These are phyloP conservation scores for Aspergillus luchuensis DNA, from an alignment of 2,329 filamentous ascomycete species.

Conservation along the genomic window DNA sequence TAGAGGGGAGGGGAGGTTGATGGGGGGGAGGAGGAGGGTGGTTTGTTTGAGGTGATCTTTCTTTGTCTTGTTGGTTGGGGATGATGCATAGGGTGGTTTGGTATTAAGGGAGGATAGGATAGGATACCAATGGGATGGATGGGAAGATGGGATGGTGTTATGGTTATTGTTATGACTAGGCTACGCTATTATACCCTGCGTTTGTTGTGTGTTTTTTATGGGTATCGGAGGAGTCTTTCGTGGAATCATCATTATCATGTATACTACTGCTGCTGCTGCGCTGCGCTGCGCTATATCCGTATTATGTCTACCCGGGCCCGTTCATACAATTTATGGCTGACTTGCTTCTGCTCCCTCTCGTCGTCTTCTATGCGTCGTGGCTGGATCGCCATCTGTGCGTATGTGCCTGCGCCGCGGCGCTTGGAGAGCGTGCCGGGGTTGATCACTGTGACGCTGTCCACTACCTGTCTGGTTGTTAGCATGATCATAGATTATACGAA, in stretches of 20 bases:
- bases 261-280: neutral
- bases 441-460: constrained; percentile 85
- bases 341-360: constrained; percentile 59
- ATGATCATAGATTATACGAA: neutral
- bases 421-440: constrained; percentile 90
- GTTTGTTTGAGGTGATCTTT: constrained; percentile 38
- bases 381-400: constrained; percentile 74
- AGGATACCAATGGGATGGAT: no score
- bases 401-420: constrained; percentile 80
- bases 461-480: constrained; percentile 61
- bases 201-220: neutral
- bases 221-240: constrained; percentile 19
- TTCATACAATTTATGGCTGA: constrained; percentile 77
- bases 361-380: constrained; percentile 63
- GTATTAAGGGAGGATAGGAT: no score
- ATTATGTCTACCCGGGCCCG: constrained; percentile 84
- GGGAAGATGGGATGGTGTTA: neutral
- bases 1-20: constrained; percentile 35
- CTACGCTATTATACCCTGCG: constrained; percentile 4
- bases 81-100: no score
- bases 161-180: neutral
- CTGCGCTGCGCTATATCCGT: constrained; percentile 59
- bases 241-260: constrained; percentile 22
- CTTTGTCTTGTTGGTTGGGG: neutral
- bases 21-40: constrained; percentile 42